phyloP scores from a whole-genome alignment of 306 rosid genomes.

The Alnus glutinosa region DNA sequence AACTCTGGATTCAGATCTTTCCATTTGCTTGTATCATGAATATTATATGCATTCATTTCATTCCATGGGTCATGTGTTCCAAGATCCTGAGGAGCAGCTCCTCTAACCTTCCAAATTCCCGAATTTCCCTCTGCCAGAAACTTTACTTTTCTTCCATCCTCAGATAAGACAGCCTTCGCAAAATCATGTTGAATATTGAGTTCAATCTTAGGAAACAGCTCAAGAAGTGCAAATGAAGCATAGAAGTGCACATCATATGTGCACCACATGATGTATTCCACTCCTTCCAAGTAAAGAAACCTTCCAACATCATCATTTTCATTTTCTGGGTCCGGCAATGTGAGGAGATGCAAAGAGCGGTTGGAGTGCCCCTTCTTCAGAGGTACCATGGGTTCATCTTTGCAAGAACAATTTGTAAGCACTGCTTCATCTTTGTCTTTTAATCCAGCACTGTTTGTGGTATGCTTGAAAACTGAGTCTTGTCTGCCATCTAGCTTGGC shows the following conservation, averaged over 20 bases:
- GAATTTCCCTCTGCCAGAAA: conserved; percentile 91
- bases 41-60: conserved; percentile 96
- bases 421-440: conserved; percentile 22
- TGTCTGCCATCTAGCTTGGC: conserved; percentile 40
- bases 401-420: too few relatives aligned
- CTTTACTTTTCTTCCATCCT: conserved; percentile 92
- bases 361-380: conserved; percentile 24
- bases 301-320: conserved; percentile 80
- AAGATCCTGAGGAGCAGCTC: conserved; percentile 94
- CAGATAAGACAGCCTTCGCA: conserved; percentile 91
- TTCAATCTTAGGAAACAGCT: conserved; percentile 88
- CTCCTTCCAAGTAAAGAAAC: conserved; percentile 95
- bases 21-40: conserved; percentile 96
- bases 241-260: conserved; percentile 98
- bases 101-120: conserved; percentile 95
- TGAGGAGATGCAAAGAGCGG: conserved; percentile 19
- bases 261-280: conserved; percentile 97
- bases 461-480: conserved; percentile 36
- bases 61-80: conserved; percentile 98
- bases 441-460: conserved; percentile 30
- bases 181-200: conserved; percentile 92
- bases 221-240: conserved; percentile 98
- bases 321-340: conserved; percentile 38
- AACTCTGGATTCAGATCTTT: conserved; percentile 96
- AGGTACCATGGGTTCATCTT: conserved; percentile 33